Percentiles rank a stretch among this genome's conserved stretches.
Conservation (phyloP, 2,329 filamentous ascomycete genomes). For the Pseudocercospora musae region DNA sequence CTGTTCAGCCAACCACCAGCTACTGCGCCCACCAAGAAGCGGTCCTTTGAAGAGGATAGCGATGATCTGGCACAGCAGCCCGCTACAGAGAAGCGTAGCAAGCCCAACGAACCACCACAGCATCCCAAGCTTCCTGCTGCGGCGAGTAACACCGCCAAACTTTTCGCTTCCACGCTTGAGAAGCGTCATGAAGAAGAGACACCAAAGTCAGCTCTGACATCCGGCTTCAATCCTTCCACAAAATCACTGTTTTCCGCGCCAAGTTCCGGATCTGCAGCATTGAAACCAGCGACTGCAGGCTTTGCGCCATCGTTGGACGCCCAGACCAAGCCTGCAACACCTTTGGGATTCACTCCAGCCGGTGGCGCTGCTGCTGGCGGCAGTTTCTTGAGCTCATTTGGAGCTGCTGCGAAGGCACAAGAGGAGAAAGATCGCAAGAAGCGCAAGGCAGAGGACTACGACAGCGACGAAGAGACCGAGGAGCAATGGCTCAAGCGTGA, state of each 20-base stretch:
- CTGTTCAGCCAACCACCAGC: slow-evolving; percentile 24
- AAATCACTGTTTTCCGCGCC: slow-evolving; percentile 18
- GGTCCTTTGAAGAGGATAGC: slow-evolving; percentile 25
- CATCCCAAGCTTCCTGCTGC: slow-evolving; percentile 32
- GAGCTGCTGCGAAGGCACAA: slow-evolving; percentile 38
- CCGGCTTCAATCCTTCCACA: slow-evolving; percentile 21
- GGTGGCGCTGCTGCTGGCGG: slow-evolving; percentile 31
- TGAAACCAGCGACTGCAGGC: slow-evolving; percentile 23
- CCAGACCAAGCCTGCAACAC: slow-evolving; percentile 34
- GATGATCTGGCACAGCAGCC: slow-evolving; percentile 17
- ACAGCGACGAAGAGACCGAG: slow-evolving; percentile 52
- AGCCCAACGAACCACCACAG: slow-evolving; percentile 26
- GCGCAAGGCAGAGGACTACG: slow-evolving; percentile 50
- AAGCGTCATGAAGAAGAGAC: slow-evolving; percentile 16
- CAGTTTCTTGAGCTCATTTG: slow-evolving; percentile 45
- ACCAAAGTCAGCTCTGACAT: slow-evolving; percentile 7
- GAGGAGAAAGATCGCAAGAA: slow-evolving; percentile 46
- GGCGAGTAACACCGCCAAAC: slow-evolving; percentile 32
- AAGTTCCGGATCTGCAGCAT: slow-evolving; percentile 1
- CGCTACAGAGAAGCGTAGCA: slow-evolving; percentile 32
- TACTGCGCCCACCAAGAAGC: slow-evolving; percentile 31
- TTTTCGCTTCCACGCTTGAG: slow-evolving; percentile 33
- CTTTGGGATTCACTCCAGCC: slow-evolving; percentile 12
- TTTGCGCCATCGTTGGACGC: slow-evolving; percentile 43
- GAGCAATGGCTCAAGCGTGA: slow-evolving; percentile 48